Conservation (phyloP, 2,329 filamentous ascomycete species). For the Apiospora hydei region DNA sequence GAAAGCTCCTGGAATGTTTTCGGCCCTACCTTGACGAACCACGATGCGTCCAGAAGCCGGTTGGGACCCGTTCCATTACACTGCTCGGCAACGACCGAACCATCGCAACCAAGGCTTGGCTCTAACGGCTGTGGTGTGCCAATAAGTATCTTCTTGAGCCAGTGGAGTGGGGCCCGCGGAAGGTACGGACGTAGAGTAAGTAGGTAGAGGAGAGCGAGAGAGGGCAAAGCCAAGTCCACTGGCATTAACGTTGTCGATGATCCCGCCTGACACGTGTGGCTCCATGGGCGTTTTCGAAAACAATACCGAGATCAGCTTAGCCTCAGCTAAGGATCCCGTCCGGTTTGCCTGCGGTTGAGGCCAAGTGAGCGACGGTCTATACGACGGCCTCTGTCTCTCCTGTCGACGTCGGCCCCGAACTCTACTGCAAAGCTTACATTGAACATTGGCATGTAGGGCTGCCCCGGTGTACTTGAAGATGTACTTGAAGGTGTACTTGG, state of each 20-base stretch:
- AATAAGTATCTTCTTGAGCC: constrained; percentile 32
- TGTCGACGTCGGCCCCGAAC: constrained; percentile 16
- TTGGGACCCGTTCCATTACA: constrained; percentile 19
- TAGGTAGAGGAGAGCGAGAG: not conserved
- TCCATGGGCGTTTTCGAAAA: not conserved
- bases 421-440: constrained; percentile 14
- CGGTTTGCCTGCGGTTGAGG: not conserved
- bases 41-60: constrained; percentile 17
- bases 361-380: not conserved
- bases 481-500: constrained; percentile 7
- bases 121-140: constrained; percentile 31
- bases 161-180: constrained; percentile 33
- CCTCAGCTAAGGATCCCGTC: not conserved
- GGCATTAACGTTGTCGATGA: constrained; percentile 1
- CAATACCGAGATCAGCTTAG: not conserved
- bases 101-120: constrained; percentile 30
- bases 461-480: not conserved
- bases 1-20: constrained; percentile 20
- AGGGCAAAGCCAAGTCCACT: not conserved
- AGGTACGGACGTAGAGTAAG: constrained; percentile 41
- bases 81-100: constrained; percentile 39
- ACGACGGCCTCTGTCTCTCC: not conserved
- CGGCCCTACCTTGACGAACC: constrained; percentile 27
- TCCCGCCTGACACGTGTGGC: constrained; percentile 6
- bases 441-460: not conserved